Evolutionary conservation across 345 rosid species (phyloP).

Genomic region (Lepidium sativum): DNA sequence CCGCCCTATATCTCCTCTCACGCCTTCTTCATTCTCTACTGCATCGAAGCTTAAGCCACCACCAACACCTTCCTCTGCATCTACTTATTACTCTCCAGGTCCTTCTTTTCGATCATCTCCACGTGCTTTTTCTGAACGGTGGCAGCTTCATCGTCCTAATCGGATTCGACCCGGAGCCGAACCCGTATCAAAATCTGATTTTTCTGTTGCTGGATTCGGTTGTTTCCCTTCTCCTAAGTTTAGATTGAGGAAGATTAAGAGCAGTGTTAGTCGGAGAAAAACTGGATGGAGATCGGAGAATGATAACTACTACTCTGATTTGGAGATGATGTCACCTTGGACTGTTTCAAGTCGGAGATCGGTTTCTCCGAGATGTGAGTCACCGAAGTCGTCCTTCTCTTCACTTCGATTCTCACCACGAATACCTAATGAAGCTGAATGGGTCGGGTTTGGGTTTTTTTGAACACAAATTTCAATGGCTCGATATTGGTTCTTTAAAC

Average conservation of each 20-base stretch:
- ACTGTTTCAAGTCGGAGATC: conserved; percentile 57
- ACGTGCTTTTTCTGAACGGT: conserved; percentile 46
- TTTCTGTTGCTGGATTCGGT: conserved; percentile 31
- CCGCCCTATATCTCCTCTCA: conserved; percentile 24
- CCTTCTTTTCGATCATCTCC: conserved; percentile 60
- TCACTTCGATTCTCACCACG: conserved; percentile 62
- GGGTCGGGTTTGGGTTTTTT: conserved; percentile 74
- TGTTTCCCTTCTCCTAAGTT: conserved; percentile 61
- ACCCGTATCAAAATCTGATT: conserved; percentile 3
- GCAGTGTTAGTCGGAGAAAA: conserved; percentile 6
- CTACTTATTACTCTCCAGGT: conserved; percentile 36
- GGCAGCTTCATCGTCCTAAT: conserved; percentile 41
- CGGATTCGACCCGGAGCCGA: conserved; percentile 32
- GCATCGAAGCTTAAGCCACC: conserved; percentile 57
- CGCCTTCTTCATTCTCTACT: conserved; percentile 14
- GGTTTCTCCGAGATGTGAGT: conserved; percentile 40
- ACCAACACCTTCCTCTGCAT: conserved; percentile 46
- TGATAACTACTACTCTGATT: conserved; percentile 32
- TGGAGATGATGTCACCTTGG: conserved; percentile 44
- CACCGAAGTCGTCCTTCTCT: conserved; percentile 54
- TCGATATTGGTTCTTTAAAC: conserved; percentile 1
- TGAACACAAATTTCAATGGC: not conserved
- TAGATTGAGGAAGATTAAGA: conserved; percentile 37
- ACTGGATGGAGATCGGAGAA: conserved; percentile 19
- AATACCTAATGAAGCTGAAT: conserved; percentile 41